Evolutionary conservation across 352 stramenopile species (phyloP).

Genomic region (Globisporangium spiculum): DNA sequence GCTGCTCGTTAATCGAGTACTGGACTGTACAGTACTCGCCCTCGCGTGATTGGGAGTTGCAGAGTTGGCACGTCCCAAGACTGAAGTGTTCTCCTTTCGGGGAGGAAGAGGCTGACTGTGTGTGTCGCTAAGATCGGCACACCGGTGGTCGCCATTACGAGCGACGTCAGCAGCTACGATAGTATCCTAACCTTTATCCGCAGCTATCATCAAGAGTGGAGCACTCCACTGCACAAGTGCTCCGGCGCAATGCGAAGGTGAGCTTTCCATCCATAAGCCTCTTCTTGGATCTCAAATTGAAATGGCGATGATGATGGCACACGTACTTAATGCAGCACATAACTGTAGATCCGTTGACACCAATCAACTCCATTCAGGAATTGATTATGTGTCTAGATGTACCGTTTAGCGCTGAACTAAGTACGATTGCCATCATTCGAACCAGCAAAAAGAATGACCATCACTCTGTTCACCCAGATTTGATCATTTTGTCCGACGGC

Average conservation of each 20-base stretch:
- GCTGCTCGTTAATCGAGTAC: no score
- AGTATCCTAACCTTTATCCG: neutral
- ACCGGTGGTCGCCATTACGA: no score
- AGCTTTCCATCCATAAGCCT: no score
- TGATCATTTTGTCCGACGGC: conserved; percentile 3
- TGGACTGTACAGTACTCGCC: no score
- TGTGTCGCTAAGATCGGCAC: neutral
- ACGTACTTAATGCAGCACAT: neutral
- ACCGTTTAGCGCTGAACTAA: no score
- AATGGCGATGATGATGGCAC: neutral
- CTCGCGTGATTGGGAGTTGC: neutral
- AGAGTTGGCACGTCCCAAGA: neutral
- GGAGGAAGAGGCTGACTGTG: neutral
- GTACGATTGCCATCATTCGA: neutral
- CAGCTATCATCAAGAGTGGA: neutral
- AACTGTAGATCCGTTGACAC: neutral
- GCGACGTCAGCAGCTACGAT: neutral
- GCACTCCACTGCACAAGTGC: neutral
- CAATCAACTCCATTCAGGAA: neutral
- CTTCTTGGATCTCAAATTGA: neutral
- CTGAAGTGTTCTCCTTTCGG: neutral
- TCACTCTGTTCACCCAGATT: neutral
- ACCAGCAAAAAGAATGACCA: neutral
- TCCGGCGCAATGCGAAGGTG: neutral
- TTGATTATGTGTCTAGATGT: neutral